Percentiles rank a stretch among this genome's conserved stretches.
Evolutionary conservation across 768 basidiomycete species (phyloP).

Genomic region (Boletus reticulatus): DNA sequence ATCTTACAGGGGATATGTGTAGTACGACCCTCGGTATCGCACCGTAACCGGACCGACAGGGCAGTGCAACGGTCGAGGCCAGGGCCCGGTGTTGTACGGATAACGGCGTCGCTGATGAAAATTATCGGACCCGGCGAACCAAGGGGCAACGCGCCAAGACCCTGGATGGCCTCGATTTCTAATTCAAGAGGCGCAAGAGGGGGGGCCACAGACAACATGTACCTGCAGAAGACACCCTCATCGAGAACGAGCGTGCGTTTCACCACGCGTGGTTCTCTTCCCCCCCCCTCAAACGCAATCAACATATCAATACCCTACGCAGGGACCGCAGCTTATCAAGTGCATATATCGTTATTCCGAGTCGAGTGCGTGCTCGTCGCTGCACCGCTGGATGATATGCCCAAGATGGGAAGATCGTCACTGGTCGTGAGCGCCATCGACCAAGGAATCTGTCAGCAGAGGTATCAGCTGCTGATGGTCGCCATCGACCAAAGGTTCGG

Average conservation of each 20-base stretch:
- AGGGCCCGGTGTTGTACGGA: background rate
- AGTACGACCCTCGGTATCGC: background rate
- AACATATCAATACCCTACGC: background rate
- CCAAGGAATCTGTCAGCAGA: background rate
- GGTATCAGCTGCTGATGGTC: background rate
- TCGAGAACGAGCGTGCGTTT: too few species aligned
- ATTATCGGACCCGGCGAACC: background rate
- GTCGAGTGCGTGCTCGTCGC: background rate
- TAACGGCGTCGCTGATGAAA: background rate
- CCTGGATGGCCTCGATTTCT: background rate
- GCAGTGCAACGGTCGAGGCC: background rate
- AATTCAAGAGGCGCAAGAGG: too few species aligned
- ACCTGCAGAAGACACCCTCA: too few species aligned
- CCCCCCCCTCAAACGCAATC: too few species aligned
- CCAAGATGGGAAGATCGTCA: slow-evolving; percentile 5
- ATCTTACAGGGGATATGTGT: too few species aligned
- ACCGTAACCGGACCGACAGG: background rate
- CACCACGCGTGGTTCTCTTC: too few species aligned
- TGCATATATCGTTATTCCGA: background rate
- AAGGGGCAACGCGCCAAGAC: background rate
- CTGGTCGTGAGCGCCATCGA: background rate
- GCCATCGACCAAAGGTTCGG: too few species aligned
- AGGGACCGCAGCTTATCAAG: background rate
- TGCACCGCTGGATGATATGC: background rate
- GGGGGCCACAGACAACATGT: too few species aligned